Conservation (phyloP, 768 basidiomycete species). For the Boletellus ananas region DNA sequence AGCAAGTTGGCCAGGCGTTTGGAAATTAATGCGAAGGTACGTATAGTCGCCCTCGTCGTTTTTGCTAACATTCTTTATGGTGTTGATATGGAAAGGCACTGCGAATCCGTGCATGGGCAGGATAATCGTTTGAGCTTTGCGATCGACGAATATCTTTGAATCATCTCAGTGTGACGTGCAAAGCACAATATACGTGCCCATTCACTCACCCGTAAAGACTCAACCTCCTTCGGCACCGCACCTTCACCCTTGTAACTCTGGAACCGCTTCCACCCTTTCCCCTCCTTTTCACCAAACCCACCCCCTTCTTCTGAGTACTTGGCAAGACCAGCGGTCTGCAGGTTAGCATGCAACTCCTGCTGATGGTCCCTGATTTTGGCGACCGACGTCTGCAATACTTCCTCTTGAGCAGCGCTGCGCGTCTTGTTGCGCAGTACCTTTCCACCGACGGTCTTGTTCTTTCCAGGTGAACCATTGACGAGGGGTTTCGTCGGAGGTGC, state of each 20-base stretch:
- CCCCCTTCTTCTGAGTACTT: constrained; percentile 81
- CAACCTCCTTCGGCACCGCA: constrained; percentile 80
- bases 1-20: constrained; percentile 94
- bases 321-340: constrained; percentile 78
- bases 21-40: constrained; percentile 94
- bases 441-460: constrained; percentile 72
- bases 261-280: constrained; percentile 93
- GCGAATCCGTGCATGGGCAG: constrained; percentile 93
- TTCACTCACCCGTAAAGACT: constrained; percentile 66
- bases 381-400: constrained; percentile 71
- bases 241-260: constrained; percentile 96
- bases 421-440: constrained; percentile 91
- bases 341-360: constrained; percentile 65
- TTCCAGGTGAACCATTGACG: constrained; percentile 62
- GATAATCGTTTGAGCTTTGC: constrained; percentile 84
- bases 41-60: constrained; percentile 95
- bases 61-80: constrained; percentile 97
- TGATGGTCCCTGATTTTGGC: constrained; percentile 89
- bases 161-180: constrained; percentile 4
- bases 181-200: background rate
- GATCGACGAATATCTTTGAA: constrained; percentile 82
- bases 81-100: constrained; percentile 97
- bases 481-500: constrained; percentile 49
- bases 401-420: constrained; percentile 81
- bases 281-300: constrained; percentile 72